Evolutionary conservation across 495 filamentous ascomycete genomes (phyloP).

Genomic region (Collariella sp.): DNA sequence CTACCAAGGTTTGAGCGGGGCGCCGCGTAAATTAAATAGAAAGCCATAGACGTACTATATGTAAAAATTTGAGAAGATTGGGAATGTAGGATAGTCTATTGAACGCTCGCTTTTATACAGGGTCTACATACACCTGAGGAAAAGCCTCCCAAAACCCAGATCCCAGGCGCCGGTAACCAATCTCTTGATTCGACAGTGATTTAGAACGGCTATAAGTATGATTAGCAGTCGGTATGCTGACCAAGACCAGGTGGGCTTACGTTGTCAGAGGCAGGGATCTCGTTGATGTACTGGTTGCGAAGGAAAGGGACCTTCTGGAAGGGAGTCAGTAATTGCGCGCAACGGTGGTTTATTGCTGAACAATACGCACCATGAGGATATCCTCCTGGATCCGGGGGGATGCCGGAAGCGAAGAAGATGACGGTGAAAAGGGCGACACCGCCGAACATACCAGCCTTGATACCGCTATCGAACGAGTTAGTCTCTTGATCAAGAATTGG

Average conservation of each 20-base stretch:
- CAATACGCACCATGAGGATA: conserved; percentile 37
- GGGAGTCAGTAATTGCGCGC: conserved; percentile 11
- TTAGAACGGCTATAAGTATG: conserved; percentile 38
- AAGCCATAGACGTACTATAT: no score
- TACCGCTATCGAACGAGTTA: conserved; percentile 27
- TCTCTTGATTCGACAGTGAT: conserved; percentile 2
- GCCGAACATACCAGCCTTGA: conserved; percentile 42
- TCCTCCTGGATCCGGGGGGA: conserved; percentile 48
- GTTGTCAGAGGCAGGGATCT: conserved; percentile 53
- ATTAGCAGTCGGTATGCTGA: not conserved
- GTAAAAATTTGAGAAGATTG: no score
- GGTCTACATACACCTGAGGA: not conserved
- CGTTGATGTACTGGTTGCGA: conserved; percentile 38
- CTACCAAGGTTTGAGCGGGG: no score
- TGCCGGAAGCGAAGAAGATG: conserved; percentile 52
- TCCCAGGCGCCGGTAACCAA: not conserved
- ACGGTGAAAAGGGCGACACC: conserved; percentile 48
- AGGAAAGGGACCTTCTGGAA: conserved; percentile 47
- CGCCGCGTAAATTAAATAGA: no score
- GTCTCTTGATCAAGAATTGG: not conserved
- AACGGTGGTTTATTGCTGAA: not conserved
- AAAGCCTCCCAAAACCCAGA: not conserved
- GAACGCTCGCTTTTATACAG: conserved; percentile 18
- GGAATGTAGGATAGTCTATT: conserved; percentile 14
- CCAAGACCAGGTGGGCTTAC: conserved; percentile 21